A percentile compares a stretch with the other conserved stretches of the same genome.
Evolutionary conservation across 1,284 basidiomycete genomes (phyloP).

Genomic region (Ustilago shanxiensis): DNA sequence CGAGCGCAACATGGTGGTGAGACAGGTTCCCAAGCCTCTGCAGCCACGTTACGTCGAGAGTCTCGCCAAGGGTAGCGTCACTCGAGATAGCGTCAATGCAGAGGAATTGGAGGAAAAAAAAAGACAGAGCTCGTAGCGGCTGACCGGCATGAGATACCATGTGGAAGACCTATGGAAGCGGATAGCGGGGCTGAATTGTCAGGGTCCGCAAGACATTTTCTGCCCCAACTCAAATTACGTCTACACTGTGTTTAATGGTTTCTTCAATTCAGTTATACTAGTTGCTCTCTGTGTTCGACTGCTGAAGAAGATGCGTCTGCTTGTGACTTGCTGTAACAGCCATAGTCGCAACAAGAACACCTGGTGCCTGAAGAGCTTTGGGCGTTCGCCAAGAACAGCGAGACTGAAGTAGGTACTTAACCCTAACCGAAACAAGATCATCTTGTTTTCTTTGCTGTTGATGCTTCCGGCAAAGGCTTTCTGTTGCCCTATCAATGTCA

Average conservation of each 20-base stretch:
- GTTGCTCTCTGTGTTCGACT: too few relatives aligned
- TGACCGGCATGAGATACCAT: not conserved
- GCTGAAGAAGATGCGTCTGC: not conserved
- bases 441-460: too few relatives aligned
- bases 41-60: conserved; percentile 3
- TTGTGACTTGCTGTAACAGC: not conserved
- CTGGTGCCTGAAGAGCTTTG: not conserved
- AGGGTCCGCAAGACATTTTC: conserved; percentile 20
- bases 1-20: conserved; percentile 1
- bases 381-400: not conserved
- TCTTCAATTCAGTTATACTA: too few relatives aligned
- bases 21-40: conserved; percentile 11
- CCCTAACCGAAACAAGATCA: not conserved
- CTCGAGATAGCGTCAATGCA: not conserved
- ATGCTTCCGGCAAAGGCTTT: not conserved
- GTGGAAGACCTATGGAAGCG: conserved; percentile 2
- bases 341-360: not conserved
- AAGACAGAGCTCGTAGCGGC: too few relatives aligned
- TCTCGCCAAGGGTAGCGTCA: conserved; percentile 5
- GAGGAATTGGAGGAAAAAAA: not conserved
- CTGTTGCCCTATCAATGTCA: not conserved
- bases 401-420: not conserved
- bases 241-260: too few relatives aligned
- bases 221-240: not conserved
- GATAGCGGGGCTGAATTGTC: conserved; percentile 26